phyloP scores from a whole-genome alignment of 306 rosid genomes.

The Cicer chorassanicum region DNA sequence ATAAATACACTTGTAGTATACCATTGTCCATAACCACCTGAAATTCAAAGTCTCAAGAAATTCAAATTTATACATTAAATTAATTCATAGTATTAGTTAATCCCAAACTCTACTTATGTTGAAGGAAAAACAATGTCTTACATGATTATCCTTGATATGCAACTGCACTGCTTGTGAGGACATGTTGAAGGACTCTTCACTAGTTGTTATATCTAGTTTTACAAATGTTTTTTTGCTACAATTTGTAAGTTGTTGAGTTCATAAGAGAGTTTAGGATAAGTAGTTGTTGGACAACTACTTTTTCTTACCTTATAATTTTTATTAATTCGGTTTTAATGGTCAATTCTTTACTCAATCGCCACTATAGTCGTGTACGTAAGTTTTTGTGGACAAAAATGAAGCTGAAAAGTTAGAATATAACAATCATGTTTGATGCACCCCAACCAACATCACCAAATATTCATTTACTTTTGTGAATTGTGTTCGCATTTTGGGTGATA shows the following conservation, averaged over 20 bases:
- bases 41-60: conserved; percentile 10
- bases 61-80: not conserved
- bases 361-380: conserved; percentile 36
- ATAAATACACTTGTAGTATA: conserved; percentile 63
- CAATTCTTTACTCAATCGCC: conserved; percentile 42
- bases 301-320: not conserved
- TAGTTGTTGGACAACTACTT: conserved; percentile 37
- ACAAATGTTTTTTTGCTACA: not conserved
- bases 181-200: conserved; percentile 48
- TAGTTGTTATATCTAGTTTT: not conserved
- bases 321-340: not conserved
- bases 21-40: conserved; percentile 89
- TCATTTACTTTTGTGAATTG: too few relatives aligned
- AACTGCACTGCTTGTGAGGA: conserved; percentile 57
- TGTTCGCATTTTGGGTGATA: too few relatives aligned
- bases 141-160: conserved; percentile 52
- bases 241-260: conserved; percentile 28
- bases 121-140: conserved; percentile 41
- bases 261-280: not conserved
- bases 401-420: conserved; percentile 12
- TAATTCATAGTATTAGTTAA: conserved; percentile 8
- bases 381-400: conserved; percentile 14
- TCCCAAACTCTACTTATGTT: not conserved
- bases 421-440: not conserved
- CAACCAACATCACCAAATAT: conserved; percentile 7